phyloP scores from a whole-genome alignment of 2,329 filamentous ascomycete species.

The Pseudocercospora eumusae region DNA sequence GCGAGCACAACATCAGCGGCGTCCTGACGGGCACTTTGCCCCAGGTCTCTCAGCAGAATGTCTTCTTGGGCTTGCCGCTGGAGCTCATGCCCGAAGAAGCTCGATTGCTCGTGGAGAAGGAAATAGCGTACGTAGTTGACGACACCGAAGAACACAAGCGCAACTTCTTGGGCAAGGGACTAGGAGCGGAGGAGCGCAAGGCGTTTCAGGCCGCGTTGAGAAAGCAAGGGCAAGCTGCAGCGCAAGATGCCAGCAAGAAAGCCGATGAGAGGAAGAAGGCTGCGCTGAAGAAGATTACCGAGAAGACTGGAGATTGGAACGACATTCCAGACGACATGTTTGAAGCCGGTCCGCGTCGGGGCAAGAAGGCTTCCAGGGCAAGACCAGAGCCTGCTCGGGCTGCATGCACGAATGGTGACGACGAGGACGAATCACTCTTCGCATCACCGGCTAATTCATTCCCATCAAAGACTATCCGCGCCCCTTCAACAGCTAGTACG shows the following conservation, averaged over 20 bases:
- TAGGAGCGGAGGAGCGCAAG: conserved; percentile 60
- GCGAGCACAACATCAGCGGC: conserved; percentile 79
- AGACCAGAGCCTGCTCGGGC: conserved; percentile 18
- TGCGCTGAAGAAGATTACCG: conserved; percentile 50
- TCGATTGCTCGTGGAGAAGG: conserved; percentile 73
- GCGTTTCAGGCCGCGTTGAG: conserved; percentile 62
- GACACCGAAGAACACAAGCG: conserved; percentile 70
- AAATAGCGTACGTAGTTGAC: conserved; percentile 76
- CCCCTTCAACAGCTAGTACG: conserved; percentile 23
- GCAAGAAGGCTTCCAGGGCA: conserved; percentile 22
- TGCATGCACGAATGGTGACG: conserved; percentile 20
- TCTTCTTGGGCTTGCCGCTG: conserved; percentile 85
- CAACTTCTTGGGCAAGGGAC: conserved; percentile 54
- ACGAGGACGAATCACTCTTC: conserved; percentile 37
- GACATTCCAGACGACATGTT: conserved; percentile 42
- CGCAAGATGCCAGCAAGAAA: conserved; percentile 48
- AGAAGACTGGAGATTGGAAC: conserved; percentile 37
- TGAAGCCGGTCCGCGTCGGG: conserved; percentile 22
- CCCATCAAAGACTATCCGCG: conserved; percentile 19
- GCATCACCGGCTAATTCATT: conserved; percentile 29
- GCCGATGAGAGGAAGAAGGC: conserved; percentile 55
- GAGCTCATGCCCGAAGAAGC: conserved; percentile 92
- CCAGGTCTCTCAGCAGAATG: conserved; percentile 90
- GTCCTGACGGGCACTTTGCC: conserved; percentile 85
- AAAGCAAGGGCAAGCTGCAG: conserved; percentile 56